Evolutionary conservation across 2,329 filamentous ascomycete genomes (phyloP).

Genomic region (Aureobasidium mangrovei): DNA sequence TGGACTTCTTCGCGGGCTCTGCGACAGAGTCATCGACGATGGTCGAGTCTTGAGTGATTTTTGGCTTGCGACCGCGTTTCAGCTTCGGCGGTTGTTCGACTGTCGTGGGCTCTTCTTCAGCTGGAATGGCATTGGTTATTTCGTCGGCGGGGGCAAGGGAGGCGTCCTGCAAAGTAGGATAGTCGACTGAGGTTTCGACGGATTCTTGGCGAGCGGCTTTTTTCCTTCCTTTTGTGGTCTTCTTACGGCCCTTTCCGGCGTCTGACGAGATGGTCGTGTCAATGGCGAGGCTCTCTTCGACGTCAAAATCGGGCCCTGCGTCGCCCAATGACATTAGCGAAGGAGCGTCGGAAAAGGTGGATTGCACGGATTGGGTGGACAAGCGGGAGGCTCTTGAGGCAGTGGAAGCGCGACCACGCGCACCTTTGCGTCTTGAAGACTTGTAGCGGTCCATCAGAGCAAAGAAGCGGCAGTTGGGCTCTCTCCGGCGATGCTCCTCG

Average conservation of each 20-base stretch:
- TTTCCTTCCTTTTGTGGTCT: slow-evolving; percentile 36
- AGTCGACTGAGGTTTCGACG: slow-evolving; percentile 5
- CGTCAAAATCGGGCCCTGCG: slow-evolving; percentile 27
- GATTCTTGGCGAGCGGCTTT: slow-evolving; percentile 14
- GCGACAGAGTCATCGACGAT: slow-evolving; percentile 1
- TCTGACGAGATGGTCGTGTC: slow-evolving; percentile 47
- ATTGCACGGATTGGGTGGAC: slow-evolving; percentile 42
- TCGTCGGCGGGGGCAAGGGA: background rate
- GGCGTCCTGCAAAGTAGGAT: slow-evolving; percentile 5
- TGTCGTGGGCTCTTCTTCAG: background rate
- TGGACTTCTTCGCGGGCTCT: slow-evolving; percentile 13
- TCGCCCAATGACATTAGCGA: slow-evolving; percentile 32
- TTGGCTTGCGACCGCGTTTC: slow-evolving; percentile 23
- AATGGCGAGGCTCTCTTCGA: slow-evolving; percentile 34
- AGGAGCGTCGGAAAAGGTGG: slow-evolving; percentile 37
- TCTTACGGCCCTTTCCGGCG: slow-evolving; percentile 28
- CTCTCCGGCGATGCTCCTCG: slow-evolving; percentile 76
- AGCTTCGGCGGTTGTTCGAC: slow-evolving; percentile 21
- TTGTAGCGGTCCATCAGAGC: slow-evolving; percentile 48
- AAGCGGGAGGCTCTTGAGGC: slow-evolving; percentile 61
- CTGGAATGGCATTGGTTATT: background rate
- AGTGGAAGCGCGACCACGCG: slow-evolving; percentile 40
- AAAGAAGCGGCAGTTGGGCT: slow-evolving; percentile 77
- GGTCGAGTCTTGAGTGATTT: slow-evolving; percentile 14
- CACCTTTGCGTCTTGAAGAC: slow-evolving; percentile 45